Percentiles rank a stretch among this genome's conserved stretches.
Conservation (phyloP, 1,284 basidiomycete species). For the Fereydounia khargensis region DNA sequence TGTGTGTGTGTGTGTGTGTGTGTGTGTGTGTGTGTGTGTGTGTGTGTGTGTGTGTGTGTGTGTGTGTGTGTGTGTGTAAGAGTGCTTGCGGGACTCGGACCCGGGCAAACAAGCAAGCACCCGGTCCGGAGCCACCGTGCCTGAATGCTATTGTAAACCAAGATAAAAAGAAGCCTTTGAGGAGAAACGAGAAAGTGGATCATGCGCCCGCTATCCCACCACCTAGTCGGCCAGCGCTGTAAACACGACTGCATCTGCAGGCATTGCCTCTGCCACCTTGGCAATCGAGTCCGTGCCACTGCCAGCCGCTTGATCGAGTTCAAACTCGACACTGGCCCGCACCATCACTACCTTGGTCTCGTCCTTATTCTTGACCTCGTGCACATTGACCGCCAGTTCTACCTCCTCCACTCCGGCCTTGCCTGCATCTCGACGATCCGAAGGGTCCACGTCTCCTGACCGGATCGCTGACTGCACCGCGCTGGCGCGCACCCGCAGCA, state of each 20-base stretch:
- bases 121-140: background rate
- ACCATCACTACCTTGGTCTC: constrained; percentile 46
- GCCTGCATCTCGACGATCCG: constrained; percentile 19
- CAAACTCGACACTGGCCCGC: constrained; percentile 28
- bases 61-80: background rate
- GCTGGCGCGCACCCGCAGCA: constrained; percentile 43
- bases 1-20: too few species aligned
- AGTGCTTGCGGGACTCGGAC: too few species aligned
- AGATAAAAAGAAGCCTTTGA: too few species aligned
- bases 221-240: constrained; percentile 1
- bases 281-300: background rate
- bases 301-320: background rate
- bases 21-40: too few species aligned
- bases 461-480: constrained; percentile 22
- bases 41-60: background rate
- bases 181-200: too few species aligned
- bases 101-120: too few species aligned
- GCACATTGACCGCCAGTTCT: constrained; percentile 36
- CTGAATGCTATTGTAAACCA: too few species aligned
- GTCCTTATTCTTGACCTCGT: constrained; percentile 56
- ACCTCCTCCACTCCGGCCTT: constrained; percentile 34
- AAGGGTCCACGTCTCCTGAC: constrained; percentile 12
- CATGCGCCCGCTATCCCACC: too few species aligned
- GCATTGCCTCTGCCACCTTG: constrained; percentile 3
- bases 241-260: constrained; percentile 21